Conservation (phyloP, 306 rosid genomes). For the Herpetospermum pedunculosum region DNA sequence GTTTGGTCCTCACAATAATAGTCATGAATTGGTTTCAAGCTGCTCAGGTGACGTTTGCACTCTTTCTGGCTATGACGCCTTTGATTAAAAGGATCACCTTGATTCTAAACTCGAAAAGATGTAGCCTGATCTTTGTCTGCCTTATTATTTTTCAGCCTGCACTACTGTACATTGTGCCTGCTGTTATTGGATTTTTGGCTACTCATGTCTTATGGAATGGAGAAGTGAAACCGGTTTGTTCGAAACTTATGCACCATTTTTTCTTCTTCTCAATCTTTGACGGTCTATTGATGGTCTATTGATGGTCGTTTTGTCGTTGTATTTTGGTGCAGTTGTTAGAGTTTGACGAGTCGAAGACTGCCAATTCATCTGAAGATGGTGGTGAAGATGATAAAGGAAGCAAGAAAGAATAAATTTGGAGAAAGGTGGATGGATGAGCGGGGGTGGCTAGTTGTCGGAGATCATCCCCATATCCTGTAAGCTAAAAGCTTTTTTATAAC, state of each 20-base stretch:
- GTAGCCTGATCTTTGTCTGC: background rate
- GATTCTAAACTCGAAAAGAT: background rate
- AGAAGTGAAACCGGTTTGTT: conserved; percentile 81
- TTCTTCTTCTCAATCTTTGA: background rate
- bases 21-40: conserved; percentile 99
- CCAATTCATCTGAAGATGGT: conserved; percentile 35
- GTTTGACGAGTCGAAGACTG: conserved; percentile 71
- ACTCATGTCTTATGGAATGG: conserved; percentile 89
- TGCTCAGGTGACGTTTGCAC: conserved; percentile 64
- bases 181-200: conserved; percentile 92
- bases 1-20: conserved; percentile 77
- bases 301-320: background rate
- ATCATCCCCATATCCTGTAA: conserved; percentile 11
- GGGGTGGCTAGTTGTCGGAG: background rate
- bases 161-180: conserved; percentile 81
- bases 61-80: background rate
- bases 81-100: background rate
- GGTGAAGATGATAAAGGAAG: conserved; percentile 24
- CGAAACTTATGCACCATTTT: background rate
- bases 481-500: background rate
- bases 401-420: conserved; percentile 57
- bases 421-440: background rate
- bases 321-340: conserved; percentile 53
- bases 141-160: conserved; percentile 61
- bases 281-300: no score